Percentiles rank a stretch among this genome's conserved stretches.
These are phyloP conservation scores for Vigna reflexopilosa DNA, from an alignment of 306 rosid species.

Conservation along the genomic window DNA sequence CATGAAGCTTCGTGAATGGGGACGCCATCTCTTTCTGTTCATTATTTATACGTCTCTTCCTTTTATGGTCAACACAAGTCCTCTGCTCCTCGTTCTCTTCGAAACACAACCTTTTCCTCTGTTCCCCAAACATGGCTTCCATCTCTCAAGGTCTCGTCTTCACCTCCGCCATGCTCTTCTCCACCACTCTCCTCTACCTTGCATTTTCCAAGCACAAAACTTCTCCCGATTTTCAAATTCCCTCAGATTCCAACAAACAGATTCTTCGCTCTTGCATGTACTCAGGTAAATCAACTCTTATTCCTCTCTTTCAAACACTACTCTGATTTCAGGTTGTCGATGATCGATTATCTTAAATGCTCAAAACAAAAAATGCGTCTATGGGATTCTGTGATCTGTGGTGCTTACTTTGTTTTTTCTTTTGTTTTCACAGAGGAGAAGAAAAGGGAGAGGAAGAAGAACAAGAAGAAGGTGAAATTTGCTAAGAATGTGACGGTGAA, in stretches of 20 bases:
- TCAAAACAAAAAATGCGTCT: no score
- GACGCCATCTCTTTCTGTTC: constrained; percentile 10
- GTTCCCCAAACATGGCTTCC: constrained; percentile 51
- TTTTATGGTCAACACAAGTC: constrained; percentile 43
- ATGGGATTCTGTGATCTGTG: background rate
- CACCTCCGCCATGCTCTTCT: constrained; percentile 62
- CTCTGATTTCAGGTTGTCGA: no score
- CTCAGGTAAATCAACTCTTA: constrained; percentile 56
- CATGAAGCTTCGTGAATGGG: constrained; percentile 20
- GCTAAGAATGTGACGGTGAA: constrained; percentile 77
- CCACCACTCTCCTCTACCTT: constrained; percentile 58
- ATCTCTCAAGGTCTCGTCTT: constrained; percentile 62
- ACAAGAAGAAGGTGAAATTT: constrained; percentile 74
- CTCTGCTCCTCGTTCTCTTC: constrained; percentile 28
- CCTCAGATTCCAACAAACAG: background rate
- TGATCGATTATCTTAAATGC: no score
- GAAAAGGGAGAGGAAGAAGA: constrained; percentile 50
- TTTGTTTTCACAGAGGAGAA: constrained; percentile 45
- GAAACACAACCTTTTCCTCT: background rate
- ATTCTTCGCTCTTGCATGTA: constrained; percentile 68
- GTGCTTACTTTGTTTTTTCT: background rate
- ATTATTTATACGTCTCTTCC: constrained; percentile 29
- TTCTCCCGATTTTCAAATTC: constrained; percentile 1
- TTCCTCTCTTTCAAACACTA: background rate
- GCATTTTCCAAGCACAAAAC: constrained; percentile 49